Base-by-base conservation (phyloP, 768 basidiomycete species). In the Kwoniella botswanensis region DNA sequence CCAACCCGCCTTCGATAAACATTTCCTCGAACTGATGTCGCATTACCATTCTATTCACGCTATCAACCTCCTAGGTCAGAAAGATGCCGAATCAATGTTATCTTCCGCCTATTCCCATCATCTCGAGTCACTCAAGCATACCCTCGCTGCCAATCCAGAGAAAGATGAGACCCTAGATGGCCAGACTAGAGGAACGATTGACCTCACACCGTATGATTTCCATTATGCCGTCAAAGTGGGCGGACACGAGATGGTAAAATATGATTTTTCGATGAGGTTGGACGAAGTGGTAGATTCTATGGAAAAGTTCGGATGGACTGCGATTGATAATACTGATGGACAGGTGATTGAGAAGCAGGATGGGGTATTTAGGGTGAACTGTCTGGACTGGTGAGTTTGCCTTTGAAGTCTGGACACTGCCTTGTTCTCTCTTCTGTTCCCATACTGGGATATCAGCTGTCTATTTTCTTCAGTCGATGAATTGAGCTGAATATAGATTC, bases 1-100 rank as follows among this genome's bases (percentile, higher is more conserved):
- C 0, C 96, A 98, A 75, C 95, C 95, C 9, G 97, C 97, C 1
- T 99, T 99, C 79, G 93, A 98, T 74, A 90, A 93, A 50, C 97
- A 99, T 84, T 93, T 98, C 68, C 87, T 90, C 11, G 90, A 93
- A 67, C 85, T 98, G 46, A 88, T 91, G 72, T 90, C 94, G 74
- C 90, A 93, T 77, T 98, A 99, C 78, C 90, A 89, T 3, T 86
- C 89, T 0, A 86, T 91, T 17, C 93, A 99, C 79, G 93, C 91
- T 26, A 89, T 98, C 72, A 98, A 98, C 83, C 87, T 98, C 7
- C 88, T 99, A 1, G 94, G 94, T 11, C 88, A 88, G 46, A 94
- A 94, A 81, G 96, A 98, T 81, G 93, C 94, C 75, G 97, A 99
- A 84, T 88, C 92, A 4, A 89, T 87, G 43, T 86, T 99, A 63